Percentiles rank a stretch among this genome's conserved stretches.
Evolutionary conservation across 352 stramenopile species (phyloP).

Genomic region (Pythium coloratum): DNA sequence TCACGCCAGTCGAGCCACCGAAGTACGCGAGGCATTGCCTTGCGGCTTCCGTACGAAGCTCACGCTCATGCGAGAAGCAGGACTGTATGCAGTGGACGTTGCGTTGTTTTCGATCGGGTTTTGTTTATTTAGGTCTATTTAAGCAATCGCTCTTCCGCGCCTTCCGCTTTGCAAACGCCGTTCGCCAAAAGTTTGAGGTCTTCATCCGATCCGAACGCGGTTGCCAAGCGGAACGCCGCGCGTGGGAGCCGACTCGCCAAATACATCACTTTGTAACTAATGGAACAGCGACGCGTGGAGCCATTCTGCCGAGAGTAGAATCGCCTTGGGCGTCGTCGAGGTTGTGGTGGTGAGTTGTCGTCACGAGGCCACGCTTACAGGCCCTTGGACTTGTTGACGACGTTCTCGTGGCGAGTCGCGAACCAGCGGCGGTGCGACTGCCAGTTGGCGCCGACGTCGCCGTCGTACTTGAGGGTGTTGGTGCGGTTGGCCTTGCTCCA

Average conservation of each 20-base stretch:
- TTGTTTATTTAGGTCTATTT: slow-evolving; percentile 12
- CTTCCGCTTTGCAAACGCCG: background rate
- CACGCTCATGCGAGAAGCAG: too few species aligned
- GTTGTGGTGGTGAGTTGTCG: background rate
- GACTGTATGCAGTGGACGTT: background rate
- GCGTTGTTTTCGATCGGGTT: background rate
- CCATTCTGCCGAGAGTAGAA: background rate
- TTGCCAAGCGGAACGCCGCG: slow-evolving; percentile 4
- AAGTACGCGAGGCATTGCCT: too few species aligned
- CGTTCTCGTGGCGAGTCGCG: slow-evolving; percentile 71
- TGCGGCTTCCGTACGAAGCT: too few species aligned
- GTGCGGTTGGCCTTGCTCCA: slow-evolving; percentile 79
- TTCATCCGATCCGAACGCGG: slow-evolving; percentile 1
- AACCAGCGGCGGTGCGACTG: slow-evolving; percentile 75
- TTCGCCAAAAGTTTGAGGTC: background rate
- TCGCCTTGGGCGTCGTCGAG: background rate
- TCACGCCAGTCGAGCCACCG: background rate
- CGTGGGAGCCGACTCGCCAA: slow-evolving; percentile 7
- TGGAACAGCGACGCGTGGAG: slow-evolving; percentile 16
- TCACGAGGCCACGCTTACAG: slow-evolving; percentile 26
- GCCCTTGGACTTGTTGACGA: slow-evolving; percentile 78
- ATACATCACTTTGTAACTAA: slow-evolving; percentile 19
- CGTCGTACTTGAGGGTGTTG: slow-evolving; percentile 75
- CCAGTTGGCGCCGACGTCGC: slow-evolving; percentile 60
- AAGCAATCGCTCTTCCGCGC: slow-evolving; percentile 1